Evolutionary conservation across 345 rosid species (phyloP), one percentile per base, ranked within the genome.

Genomic region (Citrus maxima): DNA sequence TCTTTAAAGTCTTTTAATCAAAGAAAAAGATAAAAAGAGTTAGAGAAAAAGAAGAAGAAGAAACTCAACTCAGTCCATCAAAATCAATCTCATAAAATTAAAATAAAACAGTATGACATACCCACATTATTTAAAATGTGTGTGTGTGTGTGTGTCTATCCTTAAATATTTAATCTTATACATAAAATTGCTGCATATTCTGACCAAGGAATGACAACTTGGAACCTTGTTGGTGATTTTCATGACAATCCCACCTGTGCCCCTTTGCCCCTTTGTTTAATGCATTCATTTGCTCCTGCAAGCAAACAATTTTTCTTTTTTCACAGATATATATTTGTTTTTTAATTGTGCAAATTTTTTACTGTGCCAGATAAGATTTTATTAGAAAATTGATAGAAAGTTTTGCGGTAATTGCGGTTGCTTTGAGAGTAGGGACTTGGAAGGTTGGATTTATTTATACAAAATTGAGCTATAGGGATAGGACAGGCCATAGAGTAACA

Each of bases 221-320:
- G 79, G 74, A 81, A 78, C 56, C n/a, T 54, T 88, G 87, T 79
- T 80, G 82, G 75, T 74, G 34, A 81, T 82, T 86, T 72, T 62
- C 65, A 13, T 13, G 51, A 46, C 51, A 46, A 46, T 46, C 51
- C 51, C 18, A 46, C 51, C 51, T 46, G 51, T 46, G 18, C 51
- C 18, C 18, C 51, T 46, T 13, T 46, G 51, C 18, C 5, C 18
- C 51, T 46, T 13, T 13, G 12, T 46, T 46, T 46, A 46, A 46
- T 46, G 51, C 14, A 46, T 46, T 46, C 51, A 46, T 46, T 46
- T 46, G 51, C 51, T 46, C 51, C 51, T 3, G 51, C 51, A 46
- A 46, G 51, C 51, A 46, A 12, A 46, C 51, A 46, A 46, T 46
- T 46, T 46, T 46, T 46, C 5, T 13, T 46, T 46, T 46, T 46